These are phyloP conservation scores for Olyra latifolia DNA, from an alignment of 176 grass and related monocot genomes.

Conservation along the genomic window DNA sequence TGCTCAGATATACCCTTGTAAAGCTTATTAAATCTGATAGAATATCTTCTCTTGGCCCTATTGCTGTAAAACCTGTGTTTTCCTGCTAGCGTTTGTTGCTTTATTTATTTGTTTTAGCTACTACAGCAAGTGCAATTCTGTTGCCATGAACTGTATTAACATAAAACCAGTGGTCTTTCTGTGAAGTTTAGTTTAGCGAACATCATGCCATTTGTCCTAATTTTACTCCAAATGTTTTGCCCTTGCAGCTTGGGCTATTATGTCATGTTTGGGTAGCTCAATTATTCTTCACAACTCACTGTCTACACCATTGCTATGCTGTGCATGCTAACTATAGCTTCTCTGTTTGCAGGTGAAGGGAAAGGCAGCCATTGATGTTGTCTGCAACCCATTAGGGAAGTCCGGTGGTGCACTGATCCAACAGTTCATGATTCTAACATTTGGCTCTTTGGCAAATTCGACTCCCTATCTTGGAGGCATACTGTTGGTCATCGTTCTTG, in stretches of 20 bases:
- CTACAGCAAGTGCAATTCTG: background rate
- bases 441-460: slow-evolving; percentile 85
- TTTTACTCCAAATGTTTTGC: slow-evolving; percentile 4
- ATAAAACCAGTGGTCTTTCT: background rate
- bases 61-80: slow-evolving; percentile 5
- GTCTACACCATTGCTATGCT: slow-evolving; percentile 3
- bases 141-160: background rate
- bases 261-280: background rate
- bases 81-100: background rate
- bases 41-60: background rate
- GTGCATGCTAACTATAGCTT: background rate
- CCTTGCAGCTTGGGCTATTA: background rate
- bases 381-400: slow-evolving; percentile 90
- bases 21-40: background rate
- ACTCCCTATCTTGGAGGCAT: slow-evolving; percentile 84
- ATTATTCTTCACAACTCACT: slow-evolving; percentile 9
- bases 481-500: slow-evolving; percentile 69
- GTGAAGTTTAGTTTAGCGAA: background rate
- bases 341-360: slow-evolving; percentile 75
- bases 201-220: background rate
- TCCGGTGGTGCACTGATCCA: slow-evolving; percentile 81
- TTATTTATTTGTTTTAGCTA: slow-evolving; percentile 17
- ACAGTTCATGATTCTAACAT: slow-evolving; percentile 82
- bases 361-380: slow-evolving; percentile 90
- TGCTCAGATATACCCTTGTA: background rate